phyloP scores from a whole-genome alignment of 148 eudicot species.

The Fallopia convolvulus region DNA sequence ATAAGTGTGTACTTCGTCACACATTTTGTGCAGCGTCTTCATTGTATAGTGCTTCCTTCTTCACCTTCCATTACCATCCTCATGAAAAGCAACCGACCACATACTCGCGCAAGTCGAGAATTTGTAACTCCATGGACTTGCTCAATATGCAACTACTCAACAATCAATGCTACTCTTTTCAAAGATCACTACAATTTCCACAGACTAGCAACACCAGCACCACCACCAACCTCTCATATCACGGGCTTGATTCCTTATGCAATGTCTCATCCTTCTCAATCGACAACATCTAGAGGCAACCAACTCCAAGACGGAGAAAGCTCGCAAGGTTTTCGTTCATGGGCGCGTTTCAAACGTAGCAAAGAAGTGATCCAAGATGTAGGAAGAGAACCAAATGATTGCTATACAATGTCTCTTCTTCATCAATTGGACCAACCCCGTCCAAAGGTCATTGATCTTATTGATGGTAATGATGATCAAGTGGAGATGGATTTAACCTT shows the following conservation, averaged over 20 bases:
- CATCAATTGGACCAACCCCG: background rate
- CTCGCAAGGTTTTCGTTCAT: background rate
- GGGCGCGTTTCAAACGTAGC: background rate
- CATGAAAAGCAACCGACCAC: background rate
- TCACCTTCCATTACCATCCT: background rate
- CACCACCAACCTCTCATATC: background rate
- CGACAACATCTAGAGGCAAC: background rate
- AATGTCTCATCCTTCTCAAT: background rate
- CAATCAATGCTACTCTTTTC: background rate
- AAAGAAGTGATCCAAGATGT: background rate
- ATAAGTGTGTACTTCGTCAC: background rate
- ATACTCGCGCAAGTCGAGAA: background rate
- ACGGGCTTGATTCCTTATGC: background rate
- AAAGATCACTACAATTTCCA: background rate
- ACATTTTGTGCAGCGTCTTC: background rate
- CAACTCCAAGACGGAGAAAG: background rate
- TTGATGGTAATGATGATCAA: background rate
- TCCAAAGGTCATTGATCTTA: background rate
- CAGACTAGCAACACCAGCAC: background rate
- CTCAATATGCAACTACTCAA: background rate
- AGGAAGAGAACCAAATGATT: background rate
- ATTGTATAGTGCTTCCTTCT: background rate
- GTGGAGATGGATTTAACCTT: conserved; percentile 5
- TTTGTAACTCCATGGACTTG: background rate
- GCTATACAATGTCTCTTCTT: background rate